These are phyloP conservation scores for Aspergillus novofumigatus DNA, from an alignment of 2,329 filamentous ascomycete genomes.

Conservation along the genomic window DNA sequence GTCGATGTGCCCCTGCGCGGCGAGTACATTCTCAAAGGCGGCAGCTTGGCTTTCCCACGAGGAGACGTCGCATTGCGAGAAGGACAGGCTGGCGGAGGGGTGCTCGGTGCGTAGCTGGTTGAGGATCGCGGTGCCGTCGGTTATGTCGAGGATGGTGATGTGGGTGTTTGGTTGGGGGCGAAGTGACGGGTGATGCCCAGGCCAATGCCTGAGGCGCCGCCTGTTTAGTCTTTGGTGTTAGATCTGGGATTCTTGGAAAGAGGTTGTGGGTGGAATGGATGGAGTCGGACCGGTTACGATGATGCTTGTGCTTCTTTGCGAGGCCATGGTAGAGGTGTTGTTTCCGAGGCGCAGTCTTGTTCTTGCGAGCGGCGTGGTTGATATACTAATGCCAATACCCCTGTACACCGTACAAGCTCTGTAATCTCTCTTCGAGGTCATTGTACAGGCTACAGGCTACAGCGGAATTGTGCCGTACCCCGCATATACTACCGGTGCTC, in stretches of 20 bases:
- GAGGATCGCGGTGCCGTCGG: constrained; percentile 21
- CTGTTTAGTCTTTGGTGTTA: constrained; percentile 10
- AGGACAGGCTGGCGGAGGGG: constrained; percentile 23
- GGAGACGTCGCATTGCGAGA: constrained; percentile 30
- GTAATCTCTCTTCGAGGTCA: background rate
- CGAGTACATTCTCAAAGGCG: constrained; percentile 32
- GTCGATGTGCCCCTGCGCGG: constrained; percentile 38
- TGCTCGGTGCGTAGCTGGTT: constrained; percentile 21
- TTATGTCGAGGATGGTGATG: constrained; percentile 32
- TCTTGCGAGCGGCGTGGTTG: no score
- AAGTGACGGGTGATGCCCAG: constrained; percentile 33
- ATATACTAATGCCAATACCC: background rate
- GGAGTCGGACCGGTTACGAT: constrained; percentile 24
- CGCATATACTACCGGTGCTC: background rate
- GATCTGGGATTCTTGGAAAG: background rate
- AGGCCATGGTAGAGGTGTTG: background rate
- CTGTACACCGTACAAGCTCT: background rate
- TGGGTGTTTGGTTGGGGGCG: constrained; percentile 23
- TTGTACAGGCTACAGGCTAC: background rate
- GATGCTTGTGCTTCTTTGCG: constrained; percentile 26
- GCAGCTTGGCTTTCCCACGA: constrained; percentile 34
- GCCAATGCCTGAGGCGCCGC: constrained; percentile 36
- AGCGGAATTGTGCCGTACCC: background rate
- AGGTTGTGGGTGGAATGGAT: background rate
- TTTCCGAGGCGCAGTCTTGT: no score